Conservation (phyloP, 2,329 filamentous ascomycete species). For the Colletotrichum tropicale region DNA sequence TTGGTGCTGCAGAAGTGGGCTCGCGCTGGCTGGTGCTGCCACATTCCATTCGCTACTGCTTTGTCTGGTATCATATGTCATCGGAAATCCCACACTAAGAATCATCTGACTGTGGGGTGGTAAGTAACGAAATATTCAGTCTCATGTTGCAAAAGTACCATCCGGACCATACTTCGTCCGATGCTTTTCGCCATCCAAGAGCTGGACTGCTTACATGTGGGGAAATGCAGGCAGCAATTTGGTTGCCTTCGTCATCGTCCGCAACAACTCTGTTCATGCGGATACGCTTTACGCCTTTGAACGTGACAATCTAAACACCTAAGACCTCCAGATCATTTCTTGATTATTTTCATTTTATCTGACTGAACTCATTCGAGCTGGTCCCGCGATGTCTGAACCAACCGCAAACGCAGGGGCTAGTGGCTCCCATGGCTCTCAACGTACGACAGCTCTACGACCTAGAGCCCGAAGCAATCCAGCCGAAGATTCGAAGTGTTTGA, state of each 20-base stretch:
- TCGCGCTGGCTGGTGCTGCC: too few species aligned
- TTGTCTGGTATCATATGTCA: too few species aligned
- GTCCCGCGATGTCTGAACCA: background rate
- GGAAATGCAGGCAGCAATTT: background rate
- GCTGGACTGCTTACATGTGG: background rate
- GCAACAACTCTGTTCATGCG: background rate
- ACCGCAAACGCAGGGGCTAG: background rate
- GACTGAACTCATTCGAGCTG: background rate
- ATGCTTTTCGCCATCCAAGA: background rate
- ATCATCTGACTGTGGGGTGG: too few species aligned
- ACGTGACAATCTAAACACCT: background rate
- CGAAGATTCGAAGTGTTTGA: background rate
- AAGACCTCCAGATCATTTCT: background rate
- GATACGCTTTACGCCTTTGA: background rate
- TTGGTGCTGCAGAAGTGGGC: too few species aligned
- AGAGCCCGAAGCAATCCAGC: background rate
- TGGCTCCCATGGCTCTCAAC: background rate
- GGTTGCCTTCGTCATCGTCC: background rate
- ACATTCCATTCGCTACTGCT: too few species aligned
- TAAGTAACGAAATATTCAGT: too few species aligned
- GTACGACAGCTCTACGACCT: background rate
- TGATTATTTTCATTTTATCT: background rate
- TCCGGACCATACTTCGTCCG: background rate
- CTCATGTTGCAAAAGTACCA: background rate
- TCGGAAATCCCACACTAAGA: too few species aligned